phyloP scores from a whole-genome alignment of 805 yeast genomes.

The Candida sakaeoensis region DNA sequence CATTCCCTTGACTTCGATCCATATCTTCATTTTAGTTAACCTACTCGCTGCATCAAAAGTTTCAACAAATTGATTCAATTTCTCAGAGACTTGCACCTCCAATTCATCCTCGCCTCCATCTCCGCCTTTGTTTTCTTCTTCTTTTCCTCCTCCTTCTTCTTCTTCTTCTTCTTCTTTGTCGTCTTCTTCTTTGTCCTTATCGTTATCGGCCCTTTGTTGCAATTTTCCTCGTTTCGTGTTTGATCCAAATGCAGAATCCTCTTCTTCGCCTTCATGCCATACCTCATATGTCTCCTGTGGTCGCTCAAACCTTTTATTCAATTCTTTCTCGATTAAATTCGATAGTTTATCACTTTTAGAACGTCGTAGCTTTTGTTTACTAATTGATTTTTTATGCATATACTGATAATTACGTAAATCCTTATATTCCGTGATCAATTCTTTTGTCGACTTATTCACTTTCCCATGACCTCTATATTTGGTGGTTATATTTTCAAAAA shows the following conservation, averaged over 20 bases:
- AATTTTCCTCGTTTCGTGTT: neutral
- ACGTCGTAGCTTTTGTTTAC: slow-evolving; percentile 11
- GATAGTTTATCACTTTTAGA: slow-evolving; percentile 14
- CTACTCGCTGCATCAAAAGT: slow-evolving; percentile 19
- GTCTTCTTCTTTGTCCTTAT: no score
- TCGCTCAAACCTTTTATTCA: slow-evolving; percentile 18
- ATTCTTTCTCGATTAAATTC: slow-evolving; percentile 21
- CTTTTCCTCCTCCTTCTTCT: no score
- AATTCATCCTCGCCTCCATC: slow-evolving; percentile 6
- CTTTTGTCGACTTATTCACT: slow-evolving; percentile 2
- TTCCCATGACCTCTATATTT: slow-evolving; percentile 6
- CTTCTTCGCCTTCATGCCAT: slow-evolving; percentile 23
- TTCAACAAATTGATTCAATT: slow-evolving; percentile 12
- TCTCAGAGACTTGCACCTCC: slow-evolving; percentile 4
- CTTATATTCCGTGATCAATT: slow-evolving; percentile 16
- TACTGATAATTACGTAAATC: slow-evolving; percentile 16
- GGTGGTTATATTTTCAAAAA: slow-evolving; percentile 11
- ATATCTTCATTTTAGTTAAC: slow-evolving; percentile 18
- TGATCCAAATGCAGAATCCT: neutral
- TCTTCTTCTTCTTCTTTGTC: no score
- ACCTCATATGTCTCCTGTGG: slow-evolving; percentile 34
- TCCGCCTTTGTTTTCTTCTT: no score
- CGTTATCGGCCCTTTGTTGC: slow-evolving; percentile 1
- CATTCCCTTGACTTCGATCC: slow-evolving; percentile 19
- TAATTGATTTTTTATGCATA: slow-evolving; percentile 8